Conservation (phyloP, 2,329 filamentous ascomycete genomes). For the Trichoderma sp. region DNA sequence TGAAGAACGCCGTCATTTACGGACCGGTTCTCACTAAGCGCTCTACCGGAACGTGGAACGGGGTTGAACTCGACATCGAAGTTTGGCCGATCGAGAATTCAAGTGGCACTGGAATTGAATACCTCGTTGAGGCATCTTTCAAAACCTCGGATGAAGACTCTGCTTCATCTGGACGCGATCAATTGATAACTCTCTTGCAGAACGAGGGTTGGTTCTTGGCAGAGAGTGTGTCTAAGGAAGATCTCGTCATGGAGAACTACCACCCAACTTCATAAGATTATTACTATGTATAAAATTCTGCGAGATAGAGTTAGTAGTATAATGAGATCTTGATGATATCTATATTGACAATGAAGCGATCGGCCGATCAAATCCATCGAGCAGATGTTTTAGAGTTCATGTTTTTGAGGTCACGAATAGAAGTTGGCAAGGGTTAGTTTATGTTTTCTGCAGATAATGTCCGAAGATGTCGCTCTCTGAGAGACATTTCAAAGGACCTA, state of each 20-base stretch:
- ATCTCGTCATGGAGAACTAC: constrained; percentile 6
- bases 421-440: too few relatives aligned
- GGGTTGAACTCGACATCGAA: constrained; percentile 1
- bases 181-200: background rate
- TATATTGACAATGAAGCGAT: background rate
- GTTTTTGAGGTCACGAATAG: too few relatives aligned
- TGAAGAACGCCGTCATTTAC: background rate
- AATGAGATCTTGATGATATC: background rate
- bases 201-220: constrained; percentile 6
- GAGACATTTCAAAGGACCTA: too few relatives aligned
- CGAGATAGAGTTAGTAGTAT: background rate
- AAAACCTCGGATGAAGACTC: background rate
- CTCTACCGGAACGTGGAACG: background rate
- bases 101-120: background rate
- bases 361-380: too few relatives aligned
- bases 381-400: too few relatives aligned
- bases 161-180: background rate
- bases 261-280: background rate
- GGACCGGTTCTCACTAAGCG: constrained; percentile 9
- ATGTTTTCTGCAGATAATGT: too few relatives aligned
- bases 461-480: too few relatives aligned
- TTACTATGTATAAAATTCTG: background rate
- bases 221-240: constrained; percentile 5
- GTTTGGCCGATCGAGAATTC: constrained; percentile 8
- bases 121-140: constrained; percentile 4